Base-by-base conservation (phyloP, 768 basidiomycete genomes). In the Tephrocybe sp. region DNA sequence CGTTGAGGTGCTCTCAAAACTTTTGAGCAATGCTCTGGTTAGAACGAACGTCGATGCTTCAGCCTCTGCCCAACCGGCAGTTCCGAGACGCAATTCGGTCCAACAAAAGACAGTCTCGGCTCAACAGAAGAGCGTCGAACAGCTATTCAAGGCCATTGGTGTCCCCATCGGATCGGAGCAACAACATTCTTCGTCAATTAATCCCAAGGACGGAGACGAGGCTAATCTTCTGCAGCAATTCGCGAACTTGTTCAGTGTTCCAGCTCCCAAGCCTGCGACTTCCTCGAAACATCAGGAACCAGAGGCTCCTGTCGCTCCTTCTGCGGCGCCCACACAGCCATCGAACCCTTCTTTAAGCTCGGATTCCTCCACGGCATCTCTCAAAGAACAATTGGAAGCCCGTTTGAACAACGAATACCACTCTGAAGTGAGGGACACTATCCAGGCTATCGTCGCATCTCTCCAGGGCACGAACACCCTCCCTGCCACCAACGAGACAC, bases 381-480 rank as follows among this genome's bases (percentile, higher is more conserved):
- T 70, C 18, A 69, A 64, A 52, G 59, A 65, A 25, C 59, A 70
- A 43, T 65, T 71, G 8, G 64, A 68, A 49, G 46, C 62, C 19
- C 67, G 69, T 21, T 57, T 68, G 8, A 55, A 63, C 41, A 62
- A 60, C 22, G 66, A 70, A 38, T 53, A 60, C 13, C 57, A 61
- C 12, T 53, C 59, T 12, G 72, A 73, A 56, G 61, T 70, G 32
- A 62, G 61, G n/a, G 74, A 76, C 40, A 73, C 71, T 19, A 69
- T 69, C 25, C 68, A 73, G 47, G 72, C 70, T 24, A 65, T 73
- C 48, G 60, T 73, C 44, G 64, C 66, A 46, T 72, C 71, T 19
- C 64, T 72, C 21, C 41, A 56, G 12, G 62, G 64, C n/a, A 13
- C 57, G 8, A 38, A 59, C 22, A 38, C 50, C n/a, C 7, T 36